Conservation (phyloP, 331 rosid species). For the Malus hybrid region DNA sequence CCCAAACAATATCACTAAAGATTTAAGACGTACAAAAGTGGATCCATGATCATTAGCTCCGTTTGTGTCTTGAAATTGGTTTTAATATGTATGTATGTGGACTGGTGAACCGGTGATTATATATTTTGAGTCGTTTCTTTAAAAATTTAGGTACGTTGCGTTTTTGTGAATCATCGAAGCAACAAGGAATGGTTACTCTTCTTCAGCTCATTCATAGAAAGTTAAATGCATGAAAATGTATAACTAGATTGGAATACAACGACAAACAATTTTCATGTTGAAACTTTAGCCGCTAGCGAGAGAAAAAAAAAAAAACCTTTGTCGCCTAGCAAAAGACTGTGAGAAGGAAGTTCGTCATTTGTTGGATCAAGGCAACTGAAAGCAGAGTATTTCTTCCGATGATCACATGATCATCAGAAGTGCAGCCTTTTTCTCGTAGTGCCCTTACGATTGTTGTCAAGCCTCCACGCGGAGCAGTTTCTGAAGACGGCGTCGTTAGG, state of each 20-base stretch:
- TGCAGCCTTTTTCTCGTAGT: background rate
- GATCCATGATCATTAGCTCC: background rate
- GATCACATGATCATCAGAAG: too few relatives aligned
- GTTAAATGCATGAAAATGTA: background rate
- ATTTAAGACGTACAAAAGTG: background rate
- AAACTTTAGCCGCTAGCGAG: background rate
- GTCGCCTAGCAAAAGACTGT: background rate
- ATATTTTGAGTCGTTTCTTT: background rate
- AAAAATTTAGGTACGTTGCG: background rate
- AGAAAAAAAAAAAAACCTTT: background rate
- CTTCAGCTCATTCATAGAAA: background rate
- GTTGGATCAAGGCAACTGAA: too few relatives aligned
- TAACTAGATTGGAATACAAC: background rate
- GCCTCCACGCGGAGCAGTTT: background rate
- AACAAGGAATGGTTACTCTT: background rate
- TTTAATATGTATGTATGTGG: background rate
- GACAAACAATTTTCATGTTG: background rate
- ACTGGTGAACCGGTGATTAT: background rate
- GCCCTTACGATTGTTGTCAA: background rate
- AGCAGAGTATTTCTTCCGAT: too few relatives aligned
- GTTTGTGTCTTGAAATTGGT: background rate
- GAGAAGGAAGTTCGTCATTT: too few relatives aligned
- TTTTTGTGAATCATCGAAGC: background rate
- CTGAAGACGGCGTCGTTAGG: conserved; percentile 33
- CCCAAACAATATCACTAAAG: too few relatives aligned